Evolutionary conservation across 2,329 filamentous ascomycete genomes (phyloP).

Genomic region (Epichloe amarillans): DNA sequence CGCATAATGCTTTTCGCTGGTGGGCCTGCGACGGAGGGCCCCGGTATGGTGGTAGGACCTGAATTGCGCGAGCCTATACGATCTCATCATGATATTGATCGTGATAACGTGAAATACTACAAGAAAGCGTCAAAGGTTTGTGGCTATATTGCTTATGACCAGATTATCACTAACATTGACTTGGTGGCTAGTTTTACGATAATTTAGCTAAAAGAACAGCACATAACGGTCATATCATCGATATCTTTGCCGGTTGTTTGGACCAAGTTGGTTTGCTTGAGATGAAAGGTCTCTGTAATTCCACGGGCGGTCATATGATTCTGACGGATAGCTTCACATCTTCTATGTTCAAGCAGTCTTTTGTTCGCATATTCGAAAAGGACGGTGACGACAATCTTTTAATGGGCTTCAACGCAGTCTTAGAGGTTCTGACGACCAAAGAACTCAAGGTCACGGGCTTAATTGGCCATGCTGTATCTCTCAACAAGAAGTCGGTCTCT

Average conservation of each 20-base stretch:
- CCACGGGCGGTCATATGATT: conserved; percentile 95
- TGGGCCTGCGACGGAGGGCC: conserved; percentile 87
- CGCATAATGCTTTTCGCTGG: conserved; percentile 97
- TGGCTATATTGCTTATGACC: not conserved
- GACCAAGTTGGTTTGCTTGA: conserved; percentile 95
- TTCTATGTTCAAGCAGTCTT: conserved; percentile 98
- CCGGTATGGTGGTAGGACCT: conserved; percentile 90
- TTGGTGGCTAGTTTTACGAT: conserved; percentile 65
- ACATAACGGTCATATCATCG: conserved; percentile 93
- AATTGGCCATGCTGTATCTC: conserved; percentile 88
- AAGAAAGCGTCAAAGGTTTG: conserved; percentile 92
- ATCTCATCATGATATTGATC: conserved; percentile 96
- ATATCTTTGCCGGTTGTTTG: conserved; percentile 93
- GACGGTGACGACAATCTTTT: conserved; percentile 86
- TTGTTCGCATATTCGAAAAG: conserved; percentile 93
- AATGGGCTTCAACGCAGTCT: conserved; percentile 95
- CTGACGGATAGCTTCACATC: conserved; percentile 96
- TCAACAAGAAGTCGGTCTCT: conserved; percentile 96
- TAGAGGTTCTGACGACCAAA: conserved; percentile 94
- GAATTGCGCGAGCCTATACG: conserved; percentile 93
- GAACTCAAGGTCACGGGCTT: conserved; percentile 95
- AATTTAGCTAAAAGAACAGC: conserved; percentile 84
- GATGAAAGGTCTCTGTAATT: conserved; percentile 96
- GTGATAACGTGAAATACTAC: conserved; percentile 98
- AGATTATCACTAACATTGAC: not conserved